Evolutionary conservation across 2,329 filamentous ascomycete genomes (phyloP).

Genomic region (Xylariaceae sp.): DNA sequence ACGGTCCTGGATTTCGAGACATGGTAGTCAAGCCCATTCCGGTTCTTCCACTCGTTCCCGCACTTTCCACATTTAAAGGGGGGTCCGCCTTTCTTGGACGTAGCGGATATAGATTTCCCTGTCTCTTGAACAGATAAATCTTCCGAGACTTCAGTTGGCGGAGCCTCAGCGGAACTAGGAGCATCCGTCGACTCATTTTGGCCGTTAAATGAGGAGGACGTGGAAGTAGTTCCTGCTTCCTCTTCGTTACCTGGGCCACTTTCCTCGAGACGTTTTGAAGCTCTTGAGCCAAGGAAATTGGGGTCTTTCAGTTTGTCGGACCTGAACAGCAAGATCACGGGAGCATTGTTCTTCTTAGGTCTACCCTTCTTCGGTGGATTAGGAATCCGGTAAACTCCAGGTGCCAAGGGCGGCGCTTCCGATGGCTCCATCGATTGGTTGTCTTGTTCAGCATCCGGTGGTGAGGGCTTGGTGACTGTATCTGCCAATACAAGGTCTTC

Average conservation of each 20-base stretch:
- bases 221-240: not conserved
- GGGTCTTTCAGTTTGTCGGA: slow-evolving; percentile 27
- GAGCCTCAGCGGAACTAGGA: not conserved
- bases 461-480: not conserved
- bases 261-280: not conserved
- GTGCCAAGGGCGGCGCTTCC: slow-evolving; percentile 10
- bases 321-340: slow-evolving; percentile 28
- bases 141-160: slow-evolving; percentile 8
- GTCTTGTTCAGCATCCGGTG: not conserved
- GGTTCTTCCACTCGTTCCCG: slow-evolving; percentile 52
- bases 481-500: not conserved
- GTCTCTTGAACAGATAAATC: not conserved
- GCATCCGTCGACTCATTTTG: slow-evolving; percentile 1
- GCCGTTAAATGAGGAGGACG: not conserved
- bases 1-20: slow-evolving; percentile 47
- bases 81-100: slow-evolving; percentile 14
- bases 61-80: slow-evolving; percentile 48
- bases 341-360: slow-evolving; percentile 24
- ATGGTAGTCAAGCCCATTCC: slow-evolving; percentile 55
- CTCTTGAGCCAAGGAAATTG: slow-evolving; percentile 13
- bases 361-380: slow-evolving; percentile 26
- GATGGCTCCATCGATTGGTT: not conserved
- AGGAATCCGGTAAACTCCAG: slow-evolving; percentile 28
- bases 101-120: not conserved
- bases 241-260: not conserved